These are phyloP conservation scores for Hirsutella minnesotensis DNA, from an alignment of 2,329 filamentous ascomycete genomes.

Conservation along the genomic window DNA sequence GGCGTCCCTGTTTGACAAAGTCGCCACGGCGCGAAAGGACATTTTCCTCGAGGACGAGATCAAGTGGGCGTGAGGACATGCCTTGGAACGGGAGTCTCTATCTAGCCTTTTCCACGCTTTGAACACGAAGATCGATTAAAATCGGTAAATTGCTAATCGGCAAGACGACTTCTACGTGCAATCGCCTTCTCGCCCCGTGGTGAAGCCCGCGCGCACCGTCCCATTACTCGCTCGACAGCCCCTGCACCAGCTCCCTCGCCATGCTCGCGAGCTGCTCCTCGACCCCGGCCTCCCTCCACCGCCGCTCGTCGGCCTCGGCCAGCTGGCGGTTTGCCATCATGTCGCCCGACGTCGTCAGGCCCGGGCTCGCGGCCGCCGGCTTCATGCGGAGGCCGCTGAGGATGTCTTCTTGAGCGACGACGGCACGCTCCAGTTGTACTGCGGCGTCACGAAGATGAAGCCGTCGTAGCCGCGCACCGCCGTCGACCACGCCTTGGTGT, in stretches of 20 bases:
- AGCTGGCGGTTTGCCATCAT: background rate
- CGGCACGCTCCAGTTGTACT: slow-evolving; percentile 45
- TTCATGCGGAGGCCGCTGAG: slow-evolving; percentile 7
- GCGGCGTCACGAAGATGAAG: slow-evolving; percentile 37
- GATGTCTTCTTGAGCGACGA: slow-evolving; percentile 40
- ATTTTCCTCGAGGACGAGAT: too few relatives aligned
- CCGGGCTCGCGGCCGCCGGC: background rate
- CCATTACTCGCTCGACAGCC: background rate
- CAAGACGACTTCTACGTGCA: too few relatives aligned
- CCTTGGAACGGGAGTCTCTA: too few relatives aligned
- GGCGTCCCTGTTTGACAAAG: too few relatives aligned
- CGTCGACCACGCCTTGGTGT: slow-evolving; percentile 31
- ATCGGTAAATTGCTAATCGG: too few relatives aligned
- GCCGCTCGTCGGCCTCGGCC: background rate
- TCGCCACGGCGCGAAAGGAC: too few relatives aligned
- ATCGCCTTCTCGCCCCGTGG: too few relatives aligned
- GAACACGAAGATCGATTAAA: too few relatives aligned
- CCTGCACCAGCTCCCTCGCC: background rate
- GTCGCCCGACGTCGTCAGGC: background rate
- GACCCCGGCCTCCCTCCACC: slow-evolving; percentile 1
- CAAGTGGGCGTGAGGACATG: too few relatives aligned
- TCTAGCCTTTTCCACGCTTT: too few relatives aligned
- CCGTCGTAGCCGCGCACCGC: slow-evolving; percentile 31
- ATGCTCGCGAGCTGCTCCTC: slow-evolving; percentile 1
- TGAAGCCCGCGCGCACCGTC: too few relatives aligned